These are phyloP conservation scores for Labyrinthula sp. DNA, from an alignment of 352 stramenopile genomes.

Conservation along the genomic window DNA sequence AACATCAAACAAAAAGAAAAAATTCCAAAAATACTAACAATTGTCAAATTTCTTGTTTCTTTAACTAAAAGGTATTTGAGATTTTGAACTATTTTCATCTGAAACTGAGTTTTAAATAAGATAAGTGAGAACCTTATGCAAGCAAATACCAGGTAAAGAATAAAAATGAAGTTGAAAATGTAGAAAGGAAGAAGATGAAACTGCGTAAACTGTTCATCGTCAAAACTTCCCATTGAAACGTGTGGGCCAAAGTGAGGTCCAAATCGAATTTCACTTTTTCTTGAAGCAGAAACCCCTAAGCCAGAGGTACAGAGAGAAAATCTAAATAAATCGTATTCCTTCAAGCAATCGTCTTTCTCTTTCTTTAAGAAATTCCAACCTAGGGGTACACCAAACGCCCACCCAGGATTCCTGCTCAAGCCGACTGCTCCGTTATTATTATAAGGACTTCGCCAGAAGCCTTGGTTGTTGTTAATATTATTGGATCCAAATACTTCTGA, in stretches of 20 bases:
- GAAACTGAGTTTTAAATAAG: background rate
- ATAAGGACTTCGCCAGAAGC: conserved; percentile 22
- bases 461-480: conserved; percentile 7
- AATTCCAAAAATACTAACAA: background rate
- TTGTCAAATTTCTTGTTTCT: background rate
- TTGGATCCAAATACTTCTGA: conserved; percentile 5
- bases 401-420: conserved; percentile 16
- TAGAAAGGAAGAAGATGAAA: conserved; percentile 1
- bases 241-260: conserved; percentile 20
- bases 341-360: background rate
- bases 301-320: conserved; percentile 17
- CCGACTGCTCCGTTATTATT: conserved; percentile 2
- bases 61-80: background rate
- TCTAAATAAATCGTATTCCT: background rate
- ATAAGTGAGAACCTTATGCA: background rate
- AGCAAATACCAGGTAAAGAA: background rate
- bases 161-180: background rate
- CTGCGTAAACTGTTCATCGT: conserved; percentile 6
- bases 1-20: too few species aligned
- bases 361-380: background rate
- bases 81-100: too few species aligned
- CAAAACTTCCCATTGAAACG: conserved; percentile 15
- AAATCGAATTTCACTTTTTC: too few species aligned
- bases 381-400: conserved; percentile 7
- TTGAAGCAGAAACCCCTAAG: conserved; percentile 9